A percentile compares a stretch with the other conserved stretches of the same genome.
Evolutionary conservation across 2,329 filamentous ascomycete species (phyloP).

Genomic region (Mycogone perniciosa): DNA sequence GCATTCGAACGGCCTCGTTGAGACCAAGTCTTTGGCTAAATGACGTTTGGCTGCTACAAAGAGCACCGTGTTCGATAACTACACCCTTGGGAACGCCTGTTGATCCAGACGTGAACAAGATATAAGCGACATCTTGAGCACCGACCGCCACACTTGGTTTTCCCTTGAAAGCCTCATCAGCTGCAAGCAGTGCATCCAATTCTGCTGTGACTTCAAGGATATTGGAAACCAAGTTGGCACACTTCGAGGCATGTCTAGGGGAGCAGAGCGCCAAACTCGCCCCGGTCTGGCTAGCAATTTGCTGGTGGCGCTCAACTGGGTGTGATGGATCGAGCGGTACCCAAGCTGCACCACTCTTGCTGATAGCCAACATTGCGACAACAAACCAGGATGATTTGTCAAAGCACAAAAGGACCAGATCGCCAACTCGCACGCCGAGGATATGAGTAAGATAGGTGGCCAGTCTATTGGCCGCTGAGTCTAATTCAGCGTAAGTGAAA

Average conservation of each 20-base stretch:
- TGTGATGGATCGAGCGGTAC: constrained; percentile 3
- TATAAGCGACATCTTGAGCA: constrained; percentile 16
- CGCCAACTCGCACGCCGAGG: constrained; percentile 17
- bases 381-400: constrained; percentile 17
- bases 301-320: background rate
- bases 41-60: background rate
- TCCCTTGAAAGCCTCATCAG: background rate
- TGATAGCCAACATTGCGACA: constrained; percentile 20
- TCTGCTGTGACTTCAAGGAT: background rate
- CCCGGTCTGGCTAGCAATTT: background rate
- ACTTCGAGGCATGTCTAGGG: background rate
- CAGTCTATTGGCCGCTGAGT: constrained; percentile 2
- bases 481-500: constrained; percentile 13
- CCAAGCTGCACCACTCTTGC: constrained; percentile 20
- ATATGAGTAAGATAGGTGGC: background rate
- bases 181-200: background rate
- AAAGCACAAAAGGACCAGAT: constrained; percentile 12
- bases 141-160: background rate
- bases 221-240: background rate
- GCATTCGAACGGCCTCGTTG: too few relatives aligned
- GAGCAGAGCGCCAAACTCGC: background rate
- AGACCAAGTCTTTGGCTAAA: background rate
- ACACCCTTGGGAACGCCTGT: constrained; percentile 42
- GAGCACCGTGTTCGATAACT: constrained; percentile 10
- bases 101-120: constrained; percentile 48